phyloP scores from a whole-genome alignment of 208 protist genomes.

The Phytomonas sp. region DNA sequence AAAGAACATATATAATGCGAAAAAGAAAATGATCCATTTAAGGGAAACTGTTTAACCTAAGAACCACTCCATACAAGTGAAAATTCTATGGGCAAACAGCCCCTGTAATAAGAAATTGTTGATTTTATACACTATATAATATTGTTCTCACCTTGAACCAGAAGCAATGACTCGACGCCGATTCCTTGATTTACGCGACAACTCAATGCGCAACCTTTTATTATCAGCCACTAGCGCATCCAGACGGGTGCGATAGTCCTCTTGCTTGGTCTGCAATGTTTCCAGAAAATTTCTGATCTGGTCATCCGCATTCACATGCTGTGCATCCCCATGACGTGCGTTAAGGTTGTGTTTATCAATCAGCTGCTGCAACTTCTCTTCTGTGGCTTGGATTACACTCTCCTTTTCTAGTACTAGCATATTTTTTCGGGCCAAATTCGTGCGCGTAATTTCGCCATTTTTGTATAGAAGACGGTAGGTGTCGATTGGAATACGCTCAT shows the following conservation, averaged over 20 bases:
- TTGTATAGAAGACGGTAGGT: constrained; percentile 82
- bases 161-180: constrained; percentile 1
- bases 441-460: constrained; percentile 79
- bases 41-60: neutral
- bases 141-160: neutral
- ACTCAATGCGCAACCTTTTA: constrained; percentile 31
- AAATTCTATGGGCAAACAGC: neutral
- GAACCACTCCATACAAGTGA: neutral
- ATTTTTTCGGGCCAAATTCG: constrained; percentile 78
- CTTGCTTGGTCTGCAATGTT: constrained; percentile 41
- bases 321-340: constrained; percentile 37
- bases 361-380: constrained; percentile 54
- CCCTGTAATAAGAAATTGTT: neutral
- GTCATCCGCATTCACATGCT: constrained; percentile 29
- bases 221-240: constrained; percentile 48
- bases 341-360: constrained; percentile 45
- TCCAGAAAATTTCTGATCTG: constrained; percentile 37
- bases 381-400: constrained; percentile 64
- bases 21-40: neutral
- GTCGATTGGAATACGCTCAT: constrained; percentile 74
- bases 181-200: constrained; percentile 14
- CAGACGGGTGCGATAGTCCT: constrained; percentile 30
- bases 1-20: constrained; percentile 8
- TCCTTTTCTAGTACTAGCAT: constrained; percentile 89
- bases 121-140: neutral